Evolutionary conservation across 805 yeast genomes (phyloP), one percentile per base, ranked within the genome.

Genomic region (Candida argentea): DNA sequence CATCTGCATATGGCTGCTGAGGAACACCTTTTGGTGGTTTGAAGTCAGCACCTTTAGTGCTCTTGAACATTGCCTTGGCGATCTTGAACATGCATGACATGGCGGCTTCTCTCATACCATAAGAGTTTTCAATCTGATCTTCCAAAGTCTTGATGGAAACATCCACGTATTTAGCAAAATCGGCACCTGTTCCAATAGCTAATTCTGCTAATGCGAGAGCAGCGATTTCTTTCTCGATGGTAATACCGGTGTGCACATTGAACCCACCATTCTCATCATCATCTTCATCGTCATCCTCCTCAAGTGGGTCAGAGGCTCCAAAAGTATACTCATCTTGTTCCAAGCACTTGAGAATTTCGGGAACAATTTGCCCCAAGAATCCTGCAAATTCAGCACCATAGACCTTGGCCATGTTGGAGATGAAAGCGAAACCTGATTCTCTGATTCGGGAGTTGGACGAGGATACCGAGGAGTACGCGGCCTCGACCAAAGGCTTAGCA

Each of bases 171-270:
- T 76, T 75, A 46, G 76, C 70, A 58, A 89, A 86, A 30, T 75
- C 75, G 33, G 72, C 76, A 48, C 86, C 81, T 27, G 95, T 82
- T 43, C 94, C 95, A 30, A 70, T 56, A 29, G 95, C 94, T 50
- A 87, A 71, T 51, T 91, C 97, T 27, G 83, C 73, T 41, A 86
- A 60, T 5, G 95, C 91, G 46, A 85, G 84, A 25, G 87, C 70
- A n/a, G 95, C 95, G 40, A 85, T 83, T 61, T 87, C 95, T 60
- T 89, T 89, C 61, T 89, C 98, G 44, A 83, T 79, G 40, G 96
- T 84, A 44, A 91, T 74, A 65, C 95, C 96, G 28, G 95, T 81
- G 69, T 86, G 87, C 38, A 91, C 86, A 43, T 83, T 79, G 56
- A 84, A 65, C 37, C 80, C 79, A 45, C 79, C 79, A 36, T 70